Evolutionary conservation across 208 protist species (phyloP), one percentile per base, ranked within the genome.

Genomic region (Crithidia brevicula): DNA sequence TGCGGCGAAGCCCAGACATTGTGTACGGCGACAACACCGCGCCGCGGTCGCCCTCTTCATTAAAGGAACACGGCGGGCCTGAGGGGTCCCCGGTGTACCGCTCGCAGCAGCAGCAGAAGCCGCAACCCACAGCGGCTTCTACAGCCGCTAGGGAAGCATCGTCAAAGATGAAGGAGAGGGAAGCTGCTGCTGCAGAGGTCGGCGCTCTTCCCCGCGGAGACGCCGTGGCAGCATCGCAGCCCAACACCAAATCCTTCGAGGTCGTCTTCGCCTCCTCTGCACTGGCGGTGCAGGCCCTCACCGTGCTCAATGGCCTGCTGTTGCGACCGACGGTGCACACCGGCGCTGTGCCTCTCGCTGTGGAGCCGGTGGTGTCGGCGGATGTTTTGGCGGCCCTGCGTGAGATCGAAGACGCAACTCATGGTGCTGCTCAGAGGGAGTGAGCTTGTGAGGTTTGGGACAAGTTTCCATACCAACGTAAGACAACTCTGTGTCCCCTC

Each of bases 301-400:
- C 45, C 40, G 72, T 67, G 51, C 74, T 94, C 51, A 78, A 91
- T 28, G 45, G 74, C 0, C 53, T 68, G 23, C 49, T 52, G 30
- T 62, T 84, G 31, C 52, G 66, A 30, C 63, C 62, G 36, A 67
- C 59, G 4, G 1, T 38, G 33, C 34, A 65, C 22, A 43, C 40
- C 13, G 51, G 15, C 7, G 38, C 67, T 15, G 25, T 73, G n/a
- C 40, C 28, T 6, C 64, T 94, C 7, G 62, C 74, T 0, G 89
- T 81, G 25, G 89, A 92, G 69, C 89, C 89, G 27, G 71, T 87
- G 15, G 73, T 91, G 18, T 84, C 89, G 3, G 83, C 83, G 23
- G 89, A 94, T 28, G 72, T 92, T 50, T 46, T 89, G 23, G 73
- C 65, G 7, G 78, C 77, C 22, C 33, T 89, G 47, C 45, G 58